Evolutionary conservation across 1,284 basidiomycete species (phyloP).

Genomic region (Porogramme epimiltina): DNA sequence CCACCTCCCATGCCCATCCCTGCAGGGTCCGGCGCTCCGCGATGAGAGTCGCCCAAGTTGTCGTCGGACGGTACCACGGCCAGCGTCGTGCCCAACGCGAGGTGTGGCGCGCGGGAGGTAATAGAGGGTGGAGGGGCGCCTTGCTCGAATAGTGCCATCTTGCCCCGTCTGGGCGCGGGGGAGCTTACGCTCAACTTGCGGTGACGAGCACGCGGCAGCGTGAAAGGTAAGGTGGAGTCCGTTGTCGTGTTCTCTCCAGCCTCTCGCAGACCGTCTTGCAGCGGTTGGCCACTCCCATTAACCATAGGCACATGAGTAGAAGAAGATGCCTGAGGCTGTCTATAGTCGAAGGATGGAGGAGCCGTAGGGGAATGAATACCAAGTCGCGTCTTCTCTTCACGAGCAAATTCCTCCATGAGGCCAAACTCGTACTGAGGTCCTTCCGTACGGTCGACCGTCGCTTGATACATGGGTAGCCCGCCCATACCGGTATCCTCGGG

Average conservation of each 20-base stretch:
- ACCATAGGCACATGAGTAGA: constrained; percentile 14
- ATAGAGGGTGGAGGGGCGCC: constrained; percentile 47
- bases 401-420: constrained; percentile 81
- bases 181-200: constrained; percentile 85
- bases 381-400: constrained; percentile 65
- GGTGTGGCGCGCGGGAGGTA: constrained; percentile 37
- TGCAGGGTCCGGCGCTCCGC: constrained; percentile 8
- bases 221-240: constrained; percentile 24
- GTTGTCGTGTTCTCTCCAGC: constrained; percentile 11
- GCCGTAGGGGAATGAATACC: constrained; percentile 47
- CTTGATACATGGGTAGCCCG: constrained; percentile 65
- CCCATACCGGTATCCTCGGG: constrained; percentile 37
- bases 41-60: constrained; percentile 24
- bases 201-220: constrained; percentile 53
- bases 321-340: constrained; percentile 18
- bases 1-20: constrained; percentile 16
- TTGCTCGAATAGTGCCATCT: constrained; percentile 89
- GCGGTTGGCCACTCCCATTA: constrained; percentile 10
- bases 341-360: constrained; percentile 16
- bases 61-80: constrained; percentile 38
- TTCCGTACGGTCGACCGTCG: constrained; percentile 42
- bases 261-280: constrained; percentile 6
- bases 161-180: constrained; percentile 66
- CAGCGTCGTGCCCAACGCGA: constrained; percentile 28
- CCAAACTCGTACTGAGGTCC: constrained; percentile 68